These are phyloP conservation scores for Colletotrichum sp. DNA, from an alignment of 2,329 filamentous ascomycete species.

Conservation along the genomic window DNA sequence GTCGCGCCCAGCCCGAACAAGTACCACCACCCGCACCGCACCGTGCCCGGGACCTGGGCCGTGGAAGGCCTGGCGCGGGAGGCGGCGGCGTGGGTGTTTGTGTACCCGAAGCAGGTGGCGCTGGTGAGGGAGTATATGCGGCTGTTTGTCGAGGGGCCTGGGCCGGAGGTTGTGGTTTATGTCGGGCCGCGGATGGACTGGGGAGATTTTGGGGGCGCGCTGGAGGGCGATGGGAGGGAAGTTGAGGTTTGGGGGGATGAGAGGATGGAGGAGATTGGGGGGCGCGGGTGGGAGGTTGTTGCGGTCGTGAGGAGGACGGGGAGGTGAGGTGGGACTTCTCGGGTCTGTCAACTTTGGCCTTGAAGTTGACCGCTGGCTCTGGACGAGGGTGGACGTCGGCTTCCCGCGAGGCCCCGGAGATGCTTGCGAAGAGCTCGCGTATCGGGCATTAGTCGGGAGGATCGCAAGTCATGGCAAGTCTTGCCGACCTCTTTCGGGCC, in stretches of 20 bases:
- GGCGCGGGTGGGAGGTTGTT: slow-evolving; percentile 6
- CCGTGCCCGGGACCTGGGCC: slow-evolving; percentile 36
- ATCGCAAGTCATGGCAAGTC: not conserved
- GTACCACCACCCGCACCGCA: slow-evolving; percentile 14
- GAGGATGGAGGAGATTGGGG: slow-evolving; percentile 8
- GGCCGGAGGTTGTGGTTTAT: not conserved
- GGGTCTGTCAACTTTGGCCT: too few relatives aligned
- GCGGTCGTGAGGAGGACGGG: not conserved
- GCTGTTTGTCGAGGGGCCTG: not conserved
- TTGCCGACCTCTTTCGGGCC: not conserved
- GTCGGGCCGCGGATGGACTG: slow-evolving; percentile 13
- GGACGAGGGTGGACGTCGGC: too few relatives aligned
- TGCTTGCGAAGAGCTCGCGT: not conserved
- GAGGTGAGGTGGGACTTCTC: not conserved
- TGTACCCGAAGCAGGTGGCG: slow-evolving; percentile 36
- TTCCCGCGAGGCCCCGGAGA: not conserved
- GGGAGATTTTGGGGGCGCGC: not conserved
- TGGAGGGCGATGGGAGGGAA: not conserved
- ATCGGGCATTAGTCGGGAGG: not conserved
- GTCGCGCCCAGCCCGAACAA: not conserved
- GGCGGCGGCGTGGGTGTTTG: slow-evolving; percentile 32
- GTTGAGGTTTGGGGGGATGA: slow-evolving; percentile 2
- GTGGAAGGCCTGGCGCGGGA: slow-evolving; percentile 29
- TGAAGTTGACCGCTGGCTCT: too few relatives aligned
- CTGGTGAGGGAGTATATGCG: slow-evolving; percentile 31